phyloP scores from a whole-genome alignment of 1,284 basidiomycete species.

The Cutaneotrichosporon cutaneum region DNA sequence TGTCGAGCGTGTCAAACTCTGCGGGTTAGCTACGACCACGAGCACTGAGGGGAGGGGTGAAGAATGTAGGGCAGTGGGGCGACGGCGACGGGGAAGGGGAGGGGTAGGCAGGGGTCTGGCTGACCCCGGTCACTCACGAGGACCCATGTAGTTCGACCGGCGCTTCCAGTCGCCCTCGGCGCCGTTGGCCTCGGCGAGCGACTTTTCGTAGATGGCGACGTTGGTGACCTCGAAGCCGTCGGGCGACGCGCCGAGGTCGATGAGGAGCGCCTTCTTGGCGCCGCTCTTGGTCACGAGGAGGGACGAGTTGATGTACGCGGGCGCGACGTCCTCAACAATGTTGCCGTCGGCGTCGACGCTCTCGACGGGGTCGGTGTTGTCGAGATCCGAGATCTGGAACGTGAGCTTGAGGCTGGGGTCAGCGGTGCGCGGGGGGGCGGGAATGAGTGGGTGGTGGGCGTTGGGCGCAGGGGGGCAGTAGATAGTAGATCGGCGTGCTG shows the following conservation, averaged over 20 bases:
- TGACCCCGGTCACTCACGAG: constrained; percentile 57
- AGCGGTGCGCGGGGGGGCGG: not conserved
- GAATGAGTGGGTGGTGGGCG: not conserved
- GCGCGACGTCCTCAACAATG: constrained; percentile 58
- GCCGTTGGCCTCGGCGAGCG: constrained; percentile 74
- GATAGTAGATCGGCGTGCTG: not conserved
- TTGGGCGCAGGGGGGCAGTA: not conserved
- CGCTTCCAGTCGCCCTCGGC: constrained; percentile 92
- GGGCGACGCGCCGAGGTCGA: constrained; percentile 80
- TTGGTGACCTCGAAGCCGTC: constrained; percentile 85
- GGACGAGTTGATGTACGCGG: constrained; percentile 58
- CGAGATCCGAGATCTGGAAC: constrained; percentile 53
- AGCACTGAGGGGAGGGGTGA: not conserved
- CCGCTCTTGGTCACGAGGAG: constrained; percentile 73
- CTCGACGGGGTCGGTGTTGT: constrained; percentile 29
- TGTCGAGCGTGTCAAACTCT: constrained; percentile 86
- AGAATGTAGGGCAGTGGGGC: not conserved
- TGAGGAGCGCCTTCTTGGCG: constrained; percentile 65
- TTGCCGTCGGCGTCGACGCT: constrained; percentile 23
- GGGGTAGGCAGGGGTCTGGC: not conserved
- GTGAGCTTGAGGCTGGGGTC: constrained; percentile 47
- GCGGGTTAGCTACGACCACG: not conserved
- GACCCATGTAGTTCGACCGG: constrained; percentile 86
- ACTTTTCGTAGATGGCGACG: constrained; percentile 74
- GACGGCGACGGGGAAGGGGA: not conserved